These are phyloP conservation scores for Pichia scutulata DNA, from an alignment of 805 yeast species.

Conservation along the genomic window DNA sequence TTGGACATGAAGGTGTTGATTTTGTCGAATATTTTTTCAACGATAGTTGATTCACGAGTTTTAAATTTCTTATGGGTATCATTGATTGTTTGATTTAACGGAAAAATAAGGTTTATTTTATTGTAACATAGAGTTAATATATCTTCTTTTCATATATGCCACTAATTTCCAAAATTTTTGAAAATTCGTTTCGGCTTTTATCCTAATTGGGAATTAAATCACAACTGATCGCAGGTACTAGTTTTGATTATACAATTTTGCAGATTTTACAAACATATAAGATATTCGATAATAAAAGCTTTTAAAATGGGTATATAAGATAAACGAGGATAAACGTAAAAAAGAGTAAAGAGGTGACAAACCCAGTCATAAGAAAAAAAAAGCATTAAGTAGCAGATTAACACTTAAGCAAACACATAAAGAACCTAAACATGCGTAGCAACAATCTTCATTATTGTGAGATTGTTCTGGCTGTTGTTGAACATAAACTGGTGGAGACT, in stretches of 20 bases:
- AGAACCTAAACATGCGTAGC: conserved; percentile 1
- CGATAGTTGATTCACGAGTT: not conserved
- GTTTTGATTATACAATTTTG: too few relatives aligned
- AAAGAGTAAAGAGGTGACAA: not conserved
- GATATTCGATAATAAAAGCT: not conserved
- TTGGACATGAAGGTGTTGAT: conserved; percentile 34
- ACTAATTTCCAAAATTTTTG: too few relatives aligned
- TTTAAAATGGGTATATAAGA: too few relatives aligned
- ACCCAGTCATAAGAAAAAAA: not conserved
- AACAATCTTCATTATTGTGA: conserved; percentile 5
- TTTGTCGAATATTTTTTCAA: not conserved
- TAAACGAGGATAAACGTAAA: too few relatives aligned
- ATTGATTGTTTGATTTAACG: not conserved
- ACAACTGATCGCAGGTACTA: too few relatives aligned
- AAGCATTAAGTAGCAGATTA: conserved; percentile 1
- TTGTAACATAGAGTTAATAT: too few relatives aligned
- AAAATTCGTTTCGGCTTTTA: too few relatives aligned
- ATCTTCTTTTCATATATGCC: too few relatives aligned
- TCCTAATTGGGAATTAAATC: too few relatives aligned
- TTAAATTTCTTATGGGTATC: too few relatives aligned
- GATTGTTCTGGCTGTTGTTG: conserved; percentile 2
- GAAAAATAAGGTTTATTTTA: too few relatives aligned
- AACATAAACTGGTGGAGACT: not conserved
- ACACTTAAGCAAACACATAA: conserved; percentile 5
- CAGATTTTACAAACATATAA: not conserved